Evolutionary conservation across 208 protist species (phyloP).

Genomic region (Phytomonas sp.): DNA sequence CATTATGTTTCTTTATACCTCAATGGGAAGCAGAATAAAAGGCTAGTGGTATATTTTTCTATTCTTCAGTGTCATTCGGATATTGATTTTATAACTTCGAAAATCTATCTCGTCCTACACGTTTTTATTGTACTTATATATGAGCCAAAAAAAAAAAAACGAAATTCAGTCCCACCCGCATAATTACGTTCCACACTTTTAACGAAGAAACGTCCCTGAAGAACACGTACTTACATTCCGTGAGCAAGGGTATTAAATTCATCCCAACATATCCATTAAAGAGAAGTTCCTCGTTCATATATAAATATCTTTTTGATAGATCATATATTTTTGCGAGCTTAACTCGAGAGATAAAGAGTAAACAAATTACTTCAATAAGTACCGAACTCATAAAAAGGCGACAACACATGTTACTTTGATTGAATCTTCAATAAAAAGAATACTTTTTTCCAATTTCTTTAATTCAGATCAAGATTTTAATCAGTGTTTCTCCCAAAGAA

Average conservation of each 20-base stretch:
- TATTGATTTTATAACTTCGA: slow-evolving; percentile 11
- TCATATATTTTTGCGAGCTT: neutral
- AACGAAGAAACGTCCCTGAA: slow-evolving; percentile 1
- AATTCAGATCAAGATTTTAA: neutral
- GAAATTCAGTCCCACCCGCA: neutral
- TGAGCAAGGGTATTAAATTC: slow-evolving; percentile 1
- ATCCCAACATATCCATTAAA: neutral
- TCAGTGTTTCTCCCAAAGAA: neutral
- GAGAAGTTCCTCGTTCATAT: neutral
- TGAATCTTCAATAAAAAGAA: neutral
- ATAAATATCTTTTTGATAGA: slow-evolving; percentile 8
- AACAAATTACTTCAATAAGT: neutral
- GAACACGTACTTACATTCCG: neutral
- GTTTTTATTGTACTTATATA: neutral
- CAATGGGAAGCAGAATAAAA: neutral
- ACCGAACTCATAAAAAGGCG: too few relatives aligned
- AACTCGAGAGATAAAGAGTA: neutral
- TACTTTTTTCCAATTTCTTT: neutral
- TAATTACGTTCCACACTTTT: neutral
- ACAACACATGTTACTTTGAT: too few relatives aligned
- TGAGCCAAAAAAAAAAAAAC: slow-evolving; percentile 14
- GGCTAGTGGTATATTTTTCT: neutral
- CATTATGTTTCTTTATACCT: neutral
- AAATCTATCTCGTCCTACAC: neutral
- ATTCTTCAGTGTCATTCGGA: neutral